These are phyloP conservation scores for Penicillium arizonense DNA, from an alignment of 495 filamentous ascomycete species.

Conservation along the genomic window DNA sequence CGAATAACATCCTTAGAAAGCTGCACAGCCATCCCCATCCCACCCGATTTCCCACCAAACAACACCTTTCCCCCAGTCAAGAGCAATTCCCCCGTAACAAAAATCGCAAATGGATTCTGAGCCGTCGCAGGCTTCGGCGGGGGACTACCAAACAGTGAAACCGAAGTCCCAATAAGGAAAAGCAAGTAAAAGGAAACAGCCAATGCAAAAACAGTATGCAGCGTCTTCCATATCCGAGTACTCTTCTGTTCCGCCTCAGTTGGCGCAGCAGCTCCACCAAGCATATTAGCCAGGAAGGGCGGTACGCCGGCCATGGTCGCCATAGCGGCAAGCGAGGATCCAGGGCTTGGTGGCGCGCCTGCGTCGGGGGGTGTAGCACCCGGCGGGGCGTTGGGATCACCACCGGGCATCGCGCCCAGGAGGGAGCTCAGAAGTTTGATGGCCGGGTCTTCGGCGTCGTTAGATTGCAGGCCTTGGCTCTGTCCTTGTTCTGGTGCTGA, in stretches of 20 bases:
- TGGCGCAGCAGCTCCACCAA: slow-evolving; percentile 28
- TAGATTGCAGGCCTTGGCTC: slow-evolving; percentile 28
- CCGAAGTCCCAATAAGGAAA: slow-evolving; percentile 34
- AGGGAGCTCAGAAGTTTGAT: slow-evolving; percentile 61
- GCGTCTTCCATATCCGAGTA: slow-evolving; percentile 65
- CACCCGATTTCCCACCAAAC: slow-evolving; percentile 36
- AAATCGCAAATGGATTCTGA: slow-evolving; percentile 70
- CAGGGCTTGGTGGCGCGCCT: slow-evolving; percentile 10
- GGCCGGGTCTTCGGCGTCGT: slow-evolving; percentile 56
- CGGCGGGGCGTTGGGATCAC: slow-evolving; percentile 27
- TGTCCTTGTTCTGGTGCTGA: slow-evolving; percentile 28
- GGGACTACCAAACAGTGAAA: slow-evolving; percentile 41
- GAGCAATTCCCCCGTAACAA: slow-evolving; percentile 76
- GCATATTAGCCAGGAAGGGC: slow-evolving; percentile 44
- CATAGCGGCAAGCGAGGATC: slow-evolving; percentile 32
- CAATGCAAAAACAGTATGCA: slow-evolving; percentile 74
- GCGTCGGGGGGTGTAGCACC: slow-evolving; percentile 25
- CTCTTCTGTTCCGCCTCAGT: slow-evolving; percentile 44
- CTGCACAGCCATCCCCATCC: slow-evolving; percentile 58
- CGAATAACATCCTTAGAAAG: slow-evolving; percentile 56
- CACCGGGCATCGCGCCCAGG: slow-evolving; percentile 45
- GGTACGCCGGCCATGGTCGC: slow-evolving; percentile 39
- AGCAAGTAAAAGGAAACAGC: slow-evolving; percentile 68
- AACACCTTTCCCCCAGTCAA: slow-evolving; percentile 67
- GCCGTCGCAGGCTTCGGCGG: slow-evolving; percentile 64